Base-by-base conservation (phyloP, 2,329 filamentous ascomycete genomes). In the Zasmidium angulare region DNA sequence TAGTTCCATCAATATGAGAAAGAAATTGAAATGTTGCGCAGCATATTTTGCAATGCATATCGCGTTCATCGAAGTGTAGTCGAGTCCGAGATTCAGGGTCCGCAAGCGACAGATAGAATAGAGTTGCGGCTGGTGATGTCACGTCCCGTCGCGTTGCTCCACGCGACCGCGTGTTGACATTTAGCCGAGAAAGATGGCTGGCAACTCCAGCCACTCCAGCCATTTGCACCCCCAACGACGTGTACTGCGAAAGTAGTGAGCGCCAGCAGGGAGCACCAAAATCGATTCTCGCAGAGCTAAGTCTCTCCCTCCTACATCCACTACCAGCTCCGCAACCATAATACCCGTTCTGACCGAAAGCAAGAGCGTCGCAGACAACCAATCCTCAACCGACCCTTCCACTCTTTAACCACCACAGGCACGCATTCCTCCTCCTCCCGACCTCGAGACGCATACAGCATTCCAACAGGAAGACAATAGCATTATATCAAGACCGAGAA, bases 401-500 rank as follows among this genome's bases (percentile, higher is more conserved):
- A 24, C 53, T 23, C 46, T 40, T 21, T 43, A 11, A 11, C 26
- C 48, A 43, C 55, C 26, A 51, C 55, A 29, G 12, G n/a, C 47
- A 24, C 11, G n/a, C 24, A 24, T 31, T 36, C 29, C 24, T 29
- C 17, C 55, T 40, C 48, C 26, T 29, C 26, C 26, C 26, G 26
- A 4, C 26, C 26, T 29, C 26, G 26, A 11, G 6, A 29, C 26
- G 26, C 20, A 26, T 22, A 48, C 29, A 43, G 46, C 56, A 53
- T 54, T 58, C 47, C 23, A 22, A 46, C 31, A 46, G 56, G 46
- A 52, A 57, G 26, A 58, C 47, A 51, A 48, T 20, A 62, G 29
- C 53, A 46, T 40, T 55, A 23, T 54, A 49, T 51, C 46, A n/a
- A 52, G 50, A 21, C 48, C n/a, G n/a, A n/a, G n/a, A 31, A 31